Base-by-base conservation (phyloP, 179 eudicot genomes). In the Carnegiea gigantea region DNA sequence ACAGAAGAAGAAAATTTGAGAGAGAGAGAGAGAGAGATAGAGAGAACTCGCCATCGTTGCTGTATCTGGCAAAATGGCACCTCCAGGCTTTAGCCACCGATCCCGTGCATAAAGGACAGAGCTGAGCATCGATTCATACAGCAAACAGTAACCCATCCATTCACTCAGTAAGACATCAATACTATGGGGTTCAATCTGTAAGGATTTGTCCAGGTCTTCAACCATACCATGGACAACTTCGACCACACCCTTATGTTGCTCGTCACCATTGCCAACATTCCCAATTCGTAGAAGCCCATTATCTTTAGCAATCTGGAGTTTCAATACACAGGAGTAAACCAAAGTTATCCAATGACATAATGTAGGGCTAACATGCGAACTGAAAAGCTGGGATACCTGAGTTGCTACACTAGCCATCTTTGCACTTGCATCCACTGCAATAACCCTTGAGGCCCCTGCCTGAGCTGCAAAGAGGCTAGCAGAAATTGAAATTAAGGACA, bases 71-170 rank as follows among this genome's bases (percentile, higher is more conserved):
- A 95, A 91, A 84, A 95, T 83, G 46, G 98, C 98, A 80, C 99
- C 99, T 33, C 99, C 99, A 81, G 98, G 99, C 88, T 95, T 95
- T 85, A 95, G 87, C 98, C 97, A 95, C 80, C 83, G 79, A 90
- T 95, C 99, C 36, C 99, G 90, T 75, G 99, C 99, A 90, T 81
- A 87, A 30, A 95, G 93, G 76, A 95, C 98, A 57, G 98, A 93
- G 80, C 88, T 88, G 54, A 95, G 93, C 99, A 95, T 95, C 70
- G 99, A 90, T 86, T 95, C 99, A 80, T 95, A 95, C 13, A 93
- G 94, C 80, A 95, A 87, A 87, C 99, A 93, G 84, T 95, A 95
- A 18, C 99, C 99, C 98, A 95, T 95, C 98, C 99, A 95, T 82
- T 95, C 99, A 86, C 98, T 95, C 77, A 95, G 46, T 82, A 95